Evolutionary conservation across 2,329 filamentous ascomycete genomes (phyloP), one percentile per base, ranked within the genome.

Genomic region (Stemphylium beticola): DNA sequence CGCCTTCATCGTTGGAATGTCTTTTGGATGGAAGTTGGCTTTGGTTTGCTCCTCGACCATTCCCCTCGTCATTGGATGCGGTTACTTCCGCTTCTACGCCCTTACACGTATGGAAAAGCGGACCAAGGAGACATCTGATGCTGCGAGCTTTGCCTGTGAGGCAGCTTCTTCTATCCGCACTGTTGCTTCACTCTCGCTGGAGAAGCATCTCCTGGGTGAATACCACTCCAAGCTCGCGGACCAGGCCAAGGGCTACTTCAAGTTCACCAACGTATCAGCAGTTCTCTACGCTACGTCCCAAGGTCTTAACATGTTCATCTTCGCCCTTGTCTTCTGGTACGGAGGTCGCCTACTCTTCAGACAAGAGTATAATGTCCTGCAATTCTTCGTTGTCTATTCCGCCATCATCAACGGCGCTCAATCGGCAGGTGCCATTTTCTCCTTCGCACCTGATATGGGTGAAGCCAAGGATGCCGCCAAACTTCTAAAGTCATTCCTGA

Each of bases 381-480:
- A 93, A 62, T 98, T 98, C 83, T 99, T 97, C 78, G 80, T 98
- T 45, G 92, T 91, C 69, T 97, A 96, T 78, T 86, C 87, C 55
- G 83, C 92, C 40, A 85, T 98, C 66, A 90, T 97, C 67, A 97
- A 96, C 68, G 92, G 93, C 49, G 90, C 92, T 0, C 93, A 98
- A 75, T 93, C 92, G 1, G 93, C 93, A 2, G 95, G 93, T 11
- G 91, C 88, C 1, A 89, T 98, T 65, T 98, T 98, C 79, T 92
- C 89, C 0, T 98, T 97, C 69, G 91, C 93, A 0, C 93, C 93
- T 0, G 93, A 98, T 64, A 97, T 98, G 92, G 91, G 93, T 65
- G 97, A 98, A 77, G 93, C 93, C 0, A 82, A 97, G 20, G 88
- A 93, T 52, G 91, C 93, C 1, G 92, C 93, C 0, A 82, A 83